Conservation (phyloP, 1,284 basidiomycete genomes). For the Uromyces viciae-fabae region DNA sequence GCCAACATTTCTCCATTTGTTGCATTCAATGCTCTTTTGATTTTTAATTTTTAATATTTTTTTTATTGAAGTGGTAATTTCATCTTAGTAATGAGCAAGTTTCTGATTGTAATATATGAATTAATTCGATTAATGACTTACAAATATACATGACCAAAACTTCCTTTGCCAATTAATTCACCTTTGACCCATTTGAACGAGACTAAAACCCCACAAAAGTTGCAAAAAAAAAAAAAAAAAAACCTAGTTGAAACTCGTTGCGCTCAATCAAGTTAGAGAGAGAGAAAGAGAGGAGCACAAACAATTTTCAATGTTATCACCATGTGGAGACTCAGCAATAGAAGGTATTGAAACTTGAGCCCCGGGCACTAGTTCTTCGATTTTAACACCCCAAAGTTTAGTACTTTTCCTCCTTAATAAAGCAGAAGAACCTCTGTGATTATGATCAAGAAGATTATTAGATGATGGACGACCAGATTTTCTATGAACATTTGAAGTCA, state of each 20-base stretch:
- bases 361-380: constrained; percentile 84
- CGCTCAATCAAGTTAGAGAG: neutral
- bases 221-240: neutral
- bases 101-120: neutral
- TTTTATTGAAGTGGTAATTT: neutral
- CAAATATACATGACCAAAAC: constrained; percentile 91
- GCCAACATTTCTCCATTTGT: constrained; percentile 99
- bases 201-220: constrained; percentile 58
- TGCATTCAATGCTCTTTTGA: constrained; percentile 72
- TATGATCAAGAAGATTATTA: no score
- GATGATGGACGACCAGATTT: no score
- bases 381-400: constrained; percentile 88
- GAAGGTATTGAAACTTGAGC: constrained; percentile 52
- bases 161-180: constrained; percentile 92
- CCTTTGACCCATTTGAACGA: constrained; percentile 99
- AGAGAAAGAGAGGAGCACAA: constrained; percentile 7
- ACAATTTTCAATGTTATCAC: constrained; percentile 53
- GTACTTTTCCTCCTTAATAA: constrained; percentile 77
- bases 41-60: neutral
- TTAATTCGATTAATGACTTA: constrained; percentile 8
- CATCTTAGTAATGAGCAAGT: neutral
- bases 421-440: constrained; percentile 50
- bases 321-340: constrained; percentile 52
- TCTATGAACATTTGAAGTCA: neutral
- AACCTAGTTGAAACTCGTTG: neutral